Evolutionary conservation across 352 stramenopile genomes (phyloP), one percentile per base, ranked within the genome.

Genomic region (Globisporangium cystogenes): DNA sequence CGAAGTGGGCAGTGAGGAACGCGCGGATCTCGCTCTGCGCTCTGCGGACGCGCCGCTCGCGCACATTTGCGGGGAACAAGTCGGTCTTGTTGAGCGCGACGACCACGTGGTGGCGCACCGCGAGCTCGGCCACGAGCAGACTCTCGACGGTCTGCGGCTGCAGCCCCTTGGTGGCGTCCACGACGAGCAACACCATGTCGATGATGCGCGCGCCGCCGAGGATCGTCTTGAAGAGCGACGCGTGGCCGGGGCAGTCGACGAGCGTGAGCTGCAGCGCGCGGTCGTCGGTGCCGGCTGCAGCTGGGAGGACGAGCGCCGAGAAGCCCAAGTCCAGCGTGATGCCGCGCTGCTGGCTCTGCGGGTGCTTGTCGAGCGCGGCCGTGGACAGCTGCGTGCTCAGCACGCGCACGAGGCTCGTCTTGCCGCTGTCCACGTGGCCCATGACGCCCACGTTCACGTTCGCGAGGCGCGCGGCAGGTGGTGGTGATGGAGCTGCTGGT

Each of bases 281-380:
- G 54, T 73, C 59, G 35, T n/a, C n/a, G n/a, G n/a, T n/a, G n/a
- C 51, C 43, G 43, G 0, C 12, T 1, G 31, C 6, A 53, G 31
- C 26, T 52, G 23, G 10, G 11, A 2, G 54, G 31, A 7, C 81
- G 56, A 99, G 98, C 41, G 94, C 86, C 27, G 90, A 98, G 80
- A 99, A 99, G 10, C 97, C 97, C 39, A 99, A 74, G 71, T 99
- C 97, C 29, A 99, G 69, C 48, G 97, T 99, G 59, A 99, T 99
- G 45, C 97, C 97, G 48, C 97, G 82, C 60, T 96, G 72, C 65
- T 97, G 83, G 40, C 82, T 97, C 84, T 99, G 93, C 47, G 97
- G 96, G 48, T 98, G 81, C 72, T 99, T 99, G 74, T 99, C 97
- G 52, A 99, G 82, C 20, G 96, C 82, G 7, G 97, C 97, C 10